Evolutionary conservation across 2,329 filamentous ascomycete genomes (phyloP), one percentile per base, ranked within the genome.

Genomic region (Paramyrothecium sp.): DNA sequence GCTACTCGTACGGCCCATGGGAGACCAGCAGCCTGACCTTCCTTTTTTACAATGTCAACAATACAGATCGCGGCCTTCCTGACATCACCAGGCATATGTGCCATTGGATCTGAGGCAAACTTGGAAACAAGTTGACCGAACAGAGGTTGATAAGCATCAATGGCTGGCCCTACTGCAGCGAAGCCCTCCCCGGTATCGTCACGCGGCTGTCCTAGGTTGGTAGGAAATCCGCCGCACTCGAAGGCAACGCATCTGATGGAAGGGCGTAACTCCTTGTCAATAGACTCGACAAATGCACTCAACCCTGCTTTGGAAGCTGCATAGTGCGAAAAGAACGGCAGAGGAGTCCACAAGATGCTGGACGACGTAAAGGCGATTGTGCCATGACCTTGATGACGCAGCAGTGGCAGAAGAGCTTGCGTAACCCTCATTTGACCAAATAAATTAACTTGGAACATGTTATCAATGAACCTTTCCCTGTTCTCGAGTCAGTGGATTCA

Each of bases 261-360:
- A 2, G 64, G 59, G 16, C 51, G 50, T 3, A 69, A 48, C 33
- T 73, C 71, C 33, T 70, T 71, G 58, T 66, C 57, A 8, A 73
- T 64, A 2, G 58, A 41, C 56, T 73, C 71, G 11, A 67, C 66
- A 53, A 63, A 69, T 2, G 65, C 51, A 46, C 62, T 67, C 3
- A 69, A 58, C 3, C 66, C 68, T 2, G 65, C 63, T 46, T 73
- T 73, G 23, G 69, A 63, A 5, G 67, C 62, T 7, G 62, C 61
- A 57, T 73, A 73, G 56, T 68, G 63, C 2, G 68, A 62, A 59
- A 69, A 64, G 60, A 67, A 71, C 1, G 71, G 70, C 1, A 72
- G 58, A 3, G 62, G 56, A 1, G 62, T 63, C 69, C 69, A 73
- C 13, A 60, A 54, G 0, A 60, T 52, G 52, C 63, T 65, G 19